These are phyloP conservation scores for Pleomassaria siparia DNA, from an alignment of 2,329 filamentous ascomycete species.

Conservation along the genomic window DNA sequence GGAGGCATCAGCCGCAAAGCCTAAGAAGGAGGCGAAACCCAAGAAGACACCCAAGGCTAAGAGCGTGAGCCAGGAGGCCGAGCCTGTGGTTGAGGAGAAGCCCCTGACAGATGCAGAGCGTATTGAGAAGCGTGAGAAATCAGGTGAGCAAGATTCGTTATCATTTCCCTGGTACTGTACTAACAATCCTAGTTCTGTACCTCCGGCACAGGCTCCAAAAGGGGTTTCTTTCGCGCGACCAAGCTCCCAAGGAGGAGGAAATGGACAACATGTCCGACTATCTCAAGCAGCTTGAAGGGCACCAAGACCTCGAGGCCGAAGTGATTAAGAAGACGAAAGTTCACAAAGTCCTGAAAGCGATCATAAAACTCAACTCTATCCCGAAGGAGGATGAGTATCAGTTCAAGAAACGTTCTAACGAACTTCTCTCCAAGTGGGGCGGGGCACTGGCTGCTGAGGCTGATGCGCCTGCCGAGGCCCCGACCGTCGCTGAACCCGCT, in stretches of 20 bases:
- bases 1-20: slow-evolving; percentile 49
- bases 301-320: slow-evolving; percentile 78
- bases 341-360: slow-evolving; percentile 95
- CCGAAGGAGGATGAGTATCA: slow-evolving; percentile 79
- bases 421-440: slow-evolving; percentile 86
- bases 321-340: slow-evolving; percentile 95
- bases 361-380: slow-evolving; percentile 83
- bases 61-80: slow-evolving; percentile 57
- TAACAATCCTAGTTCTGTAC: slow-evolving; percentile 69
- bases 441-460: slow-evolving; percentile 60
- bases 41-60: slow-evolving; percentile 58
- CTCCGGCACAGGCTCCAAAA: slow-evolving; percentile 94
- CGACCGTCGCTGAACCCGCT: slow-evolving; percentile 22
- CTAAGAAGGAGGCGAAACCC: slow-evolving; percentile 61
- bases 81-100: slow-evolving; percentile 56
- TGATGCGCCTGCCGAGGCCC: slow-evolving; percentile 32
- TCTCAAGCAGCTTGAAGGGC: slow-evolving; percentile 77
- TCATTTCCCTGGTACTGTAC: background rate
- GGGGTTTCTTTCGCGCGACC: slow-evolving; percentile 82
- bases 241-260: slow-evolving; percentile 81
- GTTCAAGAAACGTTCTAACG: slow-evolving; percentile 82
- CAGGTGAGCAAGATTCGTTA: slow-evolving; percentile 42
- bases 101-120: slow-evolving; percentile 57
- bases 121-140: slow-evolving; percentile 61
- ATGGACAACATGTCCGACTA: slow-evolving; percentile 78